These are phyloP conservation scores for Phytophthora hybrid DNA, from an alignment of 352 stramenopile species.

Conservation along the genomic window DNA sequence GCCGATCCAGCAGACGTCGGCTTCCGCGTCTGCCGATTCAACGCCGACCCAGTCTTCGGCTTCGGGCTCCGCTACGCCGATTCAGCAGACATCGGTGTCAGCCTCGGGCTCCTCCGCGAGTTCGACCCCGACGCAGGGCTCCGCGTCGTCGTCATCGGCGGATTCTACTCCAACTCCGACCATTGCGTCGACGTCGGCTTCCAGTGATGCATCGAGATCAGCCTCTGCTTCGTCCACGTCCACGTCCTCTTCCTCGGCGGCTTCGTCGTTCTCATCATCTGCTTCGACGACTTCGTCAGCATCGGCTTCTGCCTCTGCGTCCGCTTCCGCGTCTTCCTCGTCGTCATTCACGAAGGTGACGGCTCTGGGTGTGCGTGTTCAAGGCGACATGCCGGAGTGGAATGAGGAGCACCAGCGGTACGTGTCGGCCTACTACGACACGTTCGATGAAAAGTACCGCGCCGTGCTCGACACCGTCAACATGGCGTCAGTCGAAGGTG, in stretches of 20 bases:
- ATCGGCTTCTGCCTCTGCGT: background rate
- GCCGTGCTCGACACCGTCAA: slow-evolving; percentile 64
- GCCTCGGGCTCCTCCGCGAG: background rate
- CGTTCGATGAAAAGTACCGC: slow-evolving; percentile 54
- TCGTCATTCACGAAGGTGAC: slow-evolving; percentile 54
- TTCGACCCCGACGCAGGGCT: background rate
- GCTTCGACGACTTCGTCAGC: slow-evolving; percentile 7
- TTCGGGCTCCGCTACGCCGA: background rate
- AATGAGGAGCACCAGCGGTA: slow-evolving; percentile 43
- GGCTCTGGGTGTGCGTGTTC: slow-evolving; percentile 56
- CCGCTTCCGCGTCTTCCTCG: slow-evolving; percentile 12
- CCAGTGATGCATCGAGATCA: slow-evolving; percentile 8
- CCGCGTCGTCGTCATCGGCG: slow-evolving; percentile 12
- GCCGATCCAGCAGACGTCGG: background rate
- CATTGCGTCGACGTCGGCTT: slow-evolving; percentile 6
- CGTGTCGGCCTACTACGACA: slow-evolving; percentile 47
- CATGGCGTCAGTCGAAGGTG: slow-evolving; percentile 61
- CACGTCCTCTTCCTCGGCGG: background rate
- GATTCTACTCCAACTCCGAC: slow-evolving; percentile 14
- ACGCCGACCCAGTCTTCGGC: background rate
- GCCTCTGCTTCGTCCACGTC: slow-evolving; percentile 10
- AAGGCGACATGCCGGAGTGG: slow-evolving; percentile 56
- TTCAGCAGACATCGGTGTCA: background rate
- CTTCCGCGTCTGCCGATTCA: slow-evolving; percentile 7
- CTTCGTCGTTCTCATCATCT: background rate